Conservation (phyloP, 192 early-diverging fungal genomes). For the Coemansia reversa region DNA sequence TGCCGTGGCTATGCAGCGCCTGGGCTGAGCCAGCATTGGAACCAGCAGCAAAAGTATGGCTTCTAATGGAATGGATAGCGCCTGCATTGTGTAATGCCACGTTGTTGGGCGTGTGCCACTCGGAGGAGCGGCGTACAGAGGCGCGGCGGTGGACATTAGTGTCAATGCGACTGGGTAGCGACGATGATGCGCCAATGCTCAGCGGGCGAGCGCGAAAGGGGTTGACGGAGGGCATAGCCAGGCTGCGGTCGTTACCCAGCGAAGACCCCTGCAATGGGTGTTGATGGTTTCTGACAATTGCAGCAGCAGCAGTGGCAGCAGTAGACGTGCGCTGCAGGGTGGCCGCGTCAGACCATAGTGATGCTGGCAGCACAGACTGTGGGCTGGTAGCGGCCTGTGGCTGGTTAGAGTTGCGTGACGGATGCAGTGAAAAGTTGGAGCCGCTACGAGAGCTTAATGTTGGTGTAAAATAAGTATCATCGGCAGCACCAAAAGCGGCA, state of each 20-base stretch:
- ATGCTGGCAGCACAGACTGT: not conserved
- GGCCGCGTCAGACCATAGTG: not conserved
- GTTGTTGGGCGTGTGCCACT: conserved; percentile 5
- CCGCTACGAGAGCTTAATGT: conserved; percentile 49
- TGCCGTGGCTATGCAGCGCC: conserved; percentile 3
- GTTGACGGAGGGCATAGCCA: conserved; percentile 39
- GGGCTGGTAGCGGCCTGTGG: not conserved
- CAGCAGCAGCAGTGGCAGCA: not conserved
- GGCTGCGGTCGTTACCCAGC: conserved; percentile 9
- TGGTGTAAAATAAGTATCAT: conserved; percentile 46
- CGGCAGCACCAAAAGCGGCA: conserved; percentile 19
- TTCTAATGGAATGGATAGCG: not conserved
- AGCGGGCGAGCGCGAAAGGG: conserved; percentile 38
- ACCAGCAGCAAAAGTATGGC: not conserved
- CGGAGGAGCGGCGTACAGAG: conserved; percentile 6
- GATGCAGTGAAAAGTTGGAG: conserved; percentile 22
- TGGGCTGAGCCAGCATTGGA: not conserved
- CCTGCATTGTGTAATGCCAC: not conserved
- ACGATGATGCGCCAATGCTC: conserved; percentile 38
- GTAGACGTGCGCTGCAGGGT: not conserved
- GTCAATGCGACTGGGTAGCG: conserved; percentile 25
- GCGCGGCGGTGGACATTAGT: not conserved
- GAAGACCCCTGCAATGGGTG: conserved; percentile 5
- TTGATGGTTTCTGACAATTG: not conserved
- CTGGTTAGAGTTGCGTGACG: conserved; percentile 9